Base-by-base conservation (phyloP, 371 early-diverging fungal species). In the Entomophthora muscae region DNA sequence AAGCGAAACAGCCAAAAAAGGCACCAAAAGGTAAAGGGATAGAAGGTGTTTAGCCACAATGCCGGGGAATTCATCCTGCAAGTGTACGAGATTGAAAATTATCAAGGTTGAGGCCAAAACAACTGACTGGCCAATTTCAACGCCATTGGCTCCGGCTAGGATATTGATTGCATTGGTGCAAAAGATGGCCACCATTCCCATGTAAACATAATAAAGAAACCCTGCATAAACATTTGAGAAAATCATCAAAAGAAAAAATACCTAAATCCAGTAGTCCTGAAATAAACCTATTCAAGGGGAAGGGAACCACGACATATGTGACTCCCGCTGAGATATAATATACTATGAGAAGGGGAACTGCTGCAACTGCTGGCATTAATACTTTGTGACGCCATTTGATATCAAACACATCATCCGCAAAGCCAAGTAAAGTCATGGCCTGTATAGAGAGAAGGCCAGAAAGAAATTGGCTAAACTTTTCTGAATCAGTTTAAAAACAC, bases 111-210 rank as follows among this genome's bases (percentile, higher is more conserved):
- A 24, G 0, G 89, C 90, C 53, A 99, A 93, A 1, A 99, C 81
- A 0, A 98, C 70, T 0, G 90, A 78, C 73, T 98, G 98, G 0
- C 87, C 91, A 13, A 86, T 91, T 73, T 99, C 99, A 51, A 99
- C 85, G 3, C 99, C 99, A 73, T 99, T 99, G 68, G 95, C 87
- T 13, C 99, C 99, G 5, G 98, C 98, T 51, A 98, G 75, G 60
- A 99, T 98, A 71, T 99, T 99, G 77, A 99, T 93, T 5, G 92
- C 85, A 72, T 99, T 94, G 0, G 97, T 97, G 67, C 91, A 94
- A 69, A 98, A 99, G 24, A 94, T 84, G 31, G 86, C 79, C 53
- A 97, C 74, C 73, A 88, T 75, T 0, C 77, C 77, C 83, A 98
- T 95, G 69, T 91, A 95, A 12, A 87, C 74, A 76, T 98, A 98